A percentile compares a stretch with the other conserved stretches of the same genome.
Evolutionary conservation across 345 rosid species (phyloP).

Genomic region (Aquilaria sinensis): DNA sequence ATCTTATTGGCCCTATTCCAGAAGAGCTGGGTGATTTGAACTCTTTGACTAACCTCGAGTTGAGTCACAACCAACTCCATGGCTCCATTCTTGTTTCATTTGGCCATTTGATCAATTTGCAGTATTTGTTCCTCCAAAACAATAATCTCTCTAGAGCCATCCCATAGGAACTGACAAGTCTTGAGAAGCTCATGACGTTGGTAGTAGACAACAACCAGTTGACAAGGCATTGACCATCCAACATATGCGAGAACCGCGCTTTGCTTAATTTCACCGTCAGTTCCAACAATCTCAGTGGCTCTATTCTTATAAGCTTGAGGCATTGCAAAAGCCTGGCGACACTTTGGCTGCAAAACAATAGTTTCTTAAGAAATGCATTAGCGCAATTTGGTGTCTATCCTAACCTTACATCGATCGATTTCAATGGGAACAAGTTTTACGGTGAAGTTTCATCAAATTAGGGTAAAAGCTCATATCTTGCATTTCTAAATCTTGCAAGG

Average conservation of each 20-base stretch:
- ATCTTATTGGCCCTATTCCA: too few relatives aligned
- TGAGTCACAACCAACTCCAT: slow-evolving; percentile 17
- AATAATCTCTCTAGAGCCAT: not conserved
- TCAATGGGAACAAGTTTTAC: slow-evolving; percentile 19
- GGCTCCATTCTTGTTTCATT: slow-evolving; percentile 18
- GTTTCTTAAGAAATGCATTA: slow-evolving; percentile 16
- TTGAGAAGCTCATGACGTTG: not conserved
- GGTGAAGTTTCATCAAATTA: slow-evolving; percentile 20
- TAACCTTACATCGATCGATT: not conserved
- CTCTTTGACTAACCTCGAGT: slow-evolving; percentile 13
- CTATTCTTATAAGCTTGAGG: slow-evolving; percentile 24
- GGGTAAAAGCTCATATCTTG: slow-evolving; percentile 2
- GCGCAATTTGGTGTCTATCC: slow-evolving; percentile 26
- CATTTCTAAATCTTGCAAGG: not conserved
- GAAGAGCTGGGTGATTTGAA: too few relatives aligned
- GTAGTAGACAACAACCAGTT: slow-evolving; percentile 10
- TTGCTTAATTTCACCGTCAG: not conserved
- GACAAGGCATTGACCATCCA: slow-evolving; percentile 15
- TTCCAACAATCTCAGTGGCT: not conserved
- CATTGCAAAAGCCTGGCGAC: slow-evolving; percentile 21
- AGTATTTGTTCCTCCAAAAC: too few relatives aligned
- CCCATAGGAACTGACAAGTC: slow-evolving; percentile 6
- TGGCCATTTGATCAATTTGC: slow-evolving; percentile 1
- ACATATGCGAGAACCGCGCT: slow-evolving; percentile 7
- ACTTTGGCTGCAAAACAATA: slow-evolving; percentile 20